phyloP scores from a whole-genome alignment of 352 stramenopile genomes.

The Phytophthora europaea region DNA sequence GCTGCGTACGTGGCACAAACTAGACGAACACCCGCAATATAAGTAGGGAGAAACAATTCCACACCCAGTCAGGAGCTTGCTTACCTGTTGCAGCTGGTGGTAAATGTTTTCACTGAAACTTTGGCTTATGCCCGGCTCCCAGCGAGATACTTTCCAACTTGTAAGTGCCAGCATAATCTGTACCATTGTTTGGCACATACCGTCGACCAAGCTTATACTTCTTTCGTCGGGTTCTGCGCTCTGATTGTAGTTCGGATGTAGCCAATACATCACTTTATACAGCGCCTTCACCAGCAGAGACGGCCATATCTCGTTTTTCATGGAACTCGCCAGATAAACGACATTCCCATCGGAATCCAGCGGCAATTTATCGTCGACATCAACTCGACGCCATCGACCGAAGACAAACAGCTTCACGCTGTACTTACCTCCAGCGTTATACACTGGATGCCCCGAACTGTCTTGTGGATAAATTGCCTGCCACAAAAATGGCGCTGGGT shows the following conservation, averaged over 20 bases:
- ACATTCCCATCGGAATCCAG: slow-evolving; percentile 62
- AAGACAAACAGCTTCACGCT: slow-evolving; percentile 76
- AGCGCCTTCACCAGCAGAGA: slow-evolving; percentile 75
- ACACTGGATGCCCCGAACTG: slow-evolving; percentile 47
- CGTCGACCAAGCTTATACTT: not conserved
- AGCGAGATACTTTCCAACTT: slow-evolving; percentile 67
- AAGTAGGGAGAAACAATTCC: not conserved
- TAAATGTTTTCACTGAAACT: slow-evolving; percentile 43
- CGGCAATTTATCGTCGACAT: slow-evolving; percentile 79
- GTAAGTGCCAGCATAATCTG: slow-evolving; percentile 59
- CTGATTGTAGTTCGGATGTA: slow-evolving; percentile 28
- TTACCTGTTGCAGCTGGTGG: slow-evolving; percentile 52
- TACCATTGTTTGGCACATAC: slow-evolving; percentile 37
- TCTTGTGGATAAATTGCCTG: slow-evolving; percentile 82
- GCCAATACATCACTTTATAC: slow-evolving; percentile 74
- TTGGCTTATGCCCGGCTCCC: slow-evolving; percentile 19
- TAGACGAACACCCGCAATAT: slow-evolving; percentile 1
- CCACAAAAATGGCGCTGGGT: slow-evolving; percentile 64
- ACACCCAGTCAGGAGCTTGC: not conserved
- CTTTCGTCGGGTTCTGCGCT: not conserved
- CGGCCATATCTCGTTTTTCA: slow-evolving; percentile 77
- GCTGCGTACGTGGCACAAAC: slow-evolving; percentile 27
- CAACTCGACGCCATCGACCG: slow-evolving; percentile 76
- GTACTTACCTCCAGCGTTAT: slow-evolving; percentile 84
- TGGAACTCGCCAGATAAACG: slow-evolving; percentile 63